Evolutionary conservation across 306 rosid genomes (phyloP).

Genomic region (Arachis hypogaea): DNA sequence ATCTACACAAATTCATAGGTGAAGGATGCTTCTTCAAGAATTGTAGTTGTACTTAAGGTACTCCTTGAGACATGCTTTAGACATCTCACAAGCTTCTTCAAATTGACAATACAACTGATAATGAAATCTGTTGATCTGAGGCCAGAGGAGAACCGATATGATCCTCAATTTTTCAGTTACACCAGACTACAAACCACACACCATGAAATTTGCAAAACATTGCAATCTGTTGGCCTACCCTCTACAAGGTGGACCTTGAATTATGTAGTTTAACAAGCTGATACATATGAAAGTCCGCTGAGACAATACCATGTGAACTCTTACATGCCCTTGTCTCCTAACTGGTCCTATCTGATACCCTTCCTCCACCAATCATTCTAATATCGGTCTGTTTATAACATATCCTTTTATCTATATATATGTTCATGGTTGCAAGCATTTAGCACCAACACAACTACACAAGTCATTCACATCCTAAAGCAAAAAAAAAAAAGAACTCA

Average conservation of each 20-base stretch:
- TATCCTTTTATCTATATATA: neutral
- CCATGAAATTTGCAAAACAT: neutral
- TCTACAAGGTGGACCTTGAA: neutral
- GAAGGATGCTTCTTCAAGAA: neutral
- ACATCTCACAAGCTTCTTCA: neutral
- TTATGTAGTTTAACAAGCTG: neutral
- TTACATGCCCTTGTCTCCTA: neutral
- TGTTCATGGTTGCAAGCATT: neutral
- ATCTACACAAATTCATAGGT: neutral
- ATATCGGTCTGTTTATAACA: neutral
- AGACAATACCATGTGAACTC: constrained; percentile 33
- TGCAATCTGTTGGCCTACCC: neutral
- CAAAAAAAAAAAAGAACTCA: neutral
- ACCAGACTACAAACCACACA: neutral
- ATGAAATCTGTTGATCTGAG: neutral
- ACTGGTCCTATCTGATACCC: neutral
- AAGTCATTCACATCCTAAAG: constrained; percentile 12
- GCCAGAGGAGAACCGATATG: too few species aligned
- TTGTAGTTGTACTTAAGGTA: neutral
- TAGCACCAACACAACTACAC: too few species aligned
- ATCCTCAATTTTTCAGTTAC: too few species aligned
- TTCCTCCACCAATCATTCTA: constrained; percentile 8
- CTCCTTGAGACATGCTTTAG: neutral
- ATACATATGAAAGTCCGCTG: constrained; percentile 7
- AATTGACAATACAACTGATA: neutral